Evolutionary conservation across 441 rosid genomes (phyloP).

Genomic region (Pelargonium australe): DNA sequence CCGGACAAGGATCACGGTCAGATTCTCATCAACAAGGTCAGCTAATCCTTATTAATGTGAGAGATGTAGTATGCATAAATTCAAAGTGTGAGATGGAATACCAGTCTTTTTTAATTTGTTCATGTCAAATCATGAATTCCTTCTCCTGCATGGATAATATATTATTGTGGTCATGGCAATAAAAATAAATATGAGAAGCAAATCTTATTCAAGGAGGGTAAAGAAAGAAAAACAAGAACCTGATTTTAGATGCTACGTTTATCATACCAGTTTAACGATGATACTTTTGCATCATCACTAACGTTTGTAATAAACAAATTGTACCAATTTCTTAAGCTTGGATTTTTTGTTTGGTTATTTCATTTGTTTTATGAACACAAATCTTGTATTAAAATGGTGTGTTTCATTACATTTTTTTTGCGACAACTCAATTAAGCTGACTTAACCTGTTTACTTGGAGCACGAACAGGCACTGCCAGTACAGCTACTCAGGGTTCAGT

Average conservation of each 20-base stretch:
- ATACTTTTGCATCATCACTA: too few relatives aligned
- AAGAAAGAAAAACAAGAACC: not conserved
- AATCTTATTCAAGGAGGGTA: not conserved
- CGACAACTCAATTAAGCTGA: constrained; percentile 8
- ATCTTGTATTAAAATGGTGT: too few relatives aligned
- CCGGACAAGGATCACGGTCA: constrained; percentile 42
- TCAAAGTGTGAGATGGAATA: not conserved
- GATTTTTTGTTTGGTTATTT: too few relatives aligned
- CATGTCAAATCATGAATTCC: not conserved
- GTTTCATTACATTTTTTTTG: too few relatives aligned
- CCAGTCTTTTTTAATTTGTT: not conserved
- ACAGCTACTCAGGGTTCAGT: constrained; percentile 42
- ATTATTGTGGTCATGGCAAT: not conserved
- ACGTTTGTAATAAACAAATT: too few relatives aligned
- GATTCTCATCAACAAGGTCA: constrained; percentile 59
- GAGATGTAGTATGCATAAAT: not conserved
- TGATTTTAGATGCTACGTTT: not conserved
- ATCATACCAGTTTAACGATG: too few relatives aligned
- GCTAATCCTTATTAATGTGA: not conserved
- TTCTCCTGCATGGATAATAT: not conserved
- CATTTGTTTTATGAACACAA: too few relatives aligned
- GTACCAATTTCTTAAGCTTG: too few relatives aligned
- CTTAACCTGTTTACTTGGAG: constrained; percentile 15
- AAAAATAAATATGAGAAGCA: not conserved
- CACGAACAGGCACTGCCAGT: constrained; percentile 39